These are phyloP conservation scores for Carex scoparia DNA, from an alignment of 176 grass and related monocot species.

Conservation along the genomic window DNA sequence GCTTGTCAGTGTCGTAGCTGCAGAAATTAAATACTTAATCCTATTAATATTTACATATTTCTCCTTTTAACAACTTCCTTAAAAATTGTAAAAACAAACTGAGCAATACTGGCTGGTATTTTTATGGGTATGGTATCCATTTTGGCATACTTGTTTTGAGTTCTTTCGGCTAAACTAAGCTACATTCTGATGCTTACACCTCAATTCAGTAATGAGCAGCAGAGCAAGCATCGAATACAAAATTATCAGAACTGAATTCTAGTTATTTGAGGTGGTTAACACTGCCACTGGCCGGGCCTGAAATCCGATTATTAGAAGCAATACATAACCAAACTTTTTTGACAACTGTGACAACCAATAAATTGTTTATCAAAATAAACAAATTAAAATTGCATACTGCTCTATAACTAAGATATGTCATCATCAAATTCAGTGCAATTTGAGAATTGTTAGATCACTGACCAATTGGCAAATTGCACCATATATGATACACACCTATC, in stretches of 20 bases:
- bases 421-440: background rate
- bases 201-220: background rate
- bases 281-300: background rate
- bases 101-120: background rate
- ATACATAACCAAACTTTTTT: background rate
- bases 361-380: background rate
- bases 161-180: background rate
- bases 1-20: slow-evolving; percentile 97
- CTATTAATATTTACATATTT: slow-evolving; percentile 13
- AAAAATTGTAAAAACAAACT: background rate
- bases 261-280: background rate
- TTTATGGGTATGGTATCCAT: background rate
- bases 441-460: background rate
- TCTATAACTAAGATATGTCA: background rate
- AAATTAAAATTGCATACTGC: background rate
- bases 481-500: background rate
- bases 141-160: background rate
- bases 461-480: background rate
- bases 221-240: background rate
- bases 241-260: background rate
- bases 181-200: background rate
- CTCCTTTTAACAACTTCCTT: background rate
- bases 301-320: background rate
- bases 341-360: background rate
- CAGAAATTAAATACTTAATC: slow-evolving; percentile 24